A percentile compares a stretch with the other conserved stretches of the same genome.
Conservation (phyloP, 768 basidiomycete species). For the Psilocybe subaeruginosa region DNA sequence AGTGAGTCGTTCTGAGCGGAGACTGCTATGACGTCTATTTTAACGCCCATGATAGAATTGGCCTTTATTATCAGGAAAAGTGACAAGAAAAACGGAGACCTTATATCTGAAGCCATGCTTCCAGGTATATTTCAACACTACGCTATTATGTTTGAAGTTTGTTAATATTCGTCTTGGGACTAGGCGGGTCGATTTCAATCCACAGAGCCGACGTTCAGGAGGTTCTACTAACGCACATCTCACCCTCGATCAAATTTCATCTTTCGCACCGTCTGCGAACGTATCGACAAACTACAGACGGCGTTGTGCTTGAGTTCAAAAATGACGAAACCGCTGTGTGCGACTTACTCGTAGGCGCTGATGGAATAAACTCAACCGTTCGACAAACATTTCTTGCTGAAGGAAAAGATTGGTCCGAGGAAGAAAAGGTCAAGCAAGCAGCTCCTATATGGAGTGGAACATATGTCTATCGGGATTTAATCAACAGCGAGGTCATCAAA, state of each 20-base stretch:
- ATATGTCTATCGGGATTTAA: slow-evolving; percentile 35
- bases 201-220: slow-evolving; percentile 56
- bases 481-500: slow-evolving; percentile 26
- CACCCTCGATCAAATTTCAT: slow-evolving; percentile 33
- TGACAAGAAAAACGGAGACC: slow-evolving; percentile 14
- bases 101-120: slow-evolving; percentile 11
- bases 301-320: slow-evolving; percentile 35
- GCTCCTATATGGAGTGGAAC: slow-evolving; percentile 44
- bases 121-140: slow-evolving; percentile 8
- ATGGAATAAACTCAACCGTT: slow-evolving; percentile 40
- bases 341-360: slow-evolving; percentile 49
- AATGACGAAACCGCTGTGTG: slow-evolving; percentile 50
- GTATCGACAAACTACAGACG: slow-evolving; percentile 16
- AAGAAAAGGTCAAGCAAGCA: slow-evolving; percentile 20
- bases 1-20: not conserved
- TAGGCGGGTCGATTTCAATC: slow-evolving; percentile 28
- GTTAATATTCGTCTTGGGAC: slow-evolving; percentile 14
- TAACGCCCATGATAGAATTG: not conserved
- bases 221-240: slow-evolving; percentile 45
- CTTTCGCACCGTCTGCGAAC: slow-evolving; percentile 48
- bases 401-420: slow-evolving; percentile 3
- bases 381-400: slow-evolving; percentile 25
- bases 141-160: slow-evolving; percentile 11
- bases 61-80: slow-evolving; percentile 18
- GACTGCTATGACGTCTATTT: too few relatives aligned